Evolutionary conservation across 2,329 filamentous ascomycete species (phyloP).

Genomic region (Sclerotinia trifoliorum): DNA sequence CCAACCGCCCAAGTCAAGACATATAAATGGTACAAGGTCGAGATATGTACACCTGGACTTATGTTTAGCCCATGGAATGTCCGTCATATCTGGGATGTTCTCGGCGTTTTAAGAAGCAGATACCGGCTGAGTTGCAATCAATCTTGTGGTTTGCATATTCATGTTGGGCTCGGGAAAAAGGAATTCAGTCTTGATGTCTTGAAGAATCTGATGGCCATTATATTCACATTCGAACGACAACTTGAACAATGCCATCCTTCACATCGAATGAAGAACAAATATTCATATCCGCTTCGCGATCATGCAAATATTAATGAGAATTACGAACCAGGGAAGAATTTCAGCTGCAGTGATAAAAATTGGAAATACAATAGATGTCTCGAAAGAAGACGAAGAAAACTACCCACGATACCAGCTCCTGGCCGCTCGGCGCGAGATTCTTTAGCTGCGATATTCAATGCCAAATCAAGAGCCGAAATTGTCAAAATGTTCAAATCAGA

Average conservation of each 20-base stretch:
- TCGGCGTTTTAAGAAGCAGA: constrained; percentile 20
- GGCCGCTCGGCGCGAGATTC: neutral
- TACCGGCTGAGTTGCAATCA: constrained; percentile 34
- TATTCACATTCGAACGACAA: constrained; percentile 36
- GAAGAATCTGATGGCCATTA: constrained; percentile 36
- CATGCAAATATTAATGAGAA: constrained; percentile 3
- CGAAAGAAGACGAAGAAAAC: neutral
- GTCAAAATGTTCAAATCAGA: constrained; percentile 3
- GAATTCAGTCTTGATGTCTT: constrained; percentile 34
- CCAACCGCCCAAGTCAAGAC: neutral
- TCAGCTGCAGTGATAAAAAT: neutral
- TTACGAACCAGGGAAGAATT: constrained; percentile 3
- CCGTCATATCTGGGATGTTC: constrained; percentile 21
- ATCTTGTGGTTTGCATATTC: constrained; percentile 38
- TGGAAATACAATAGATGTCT: neutral
- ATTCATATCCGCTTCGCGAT: constrained; percentile 12
- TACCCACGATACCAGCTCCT: neutral
- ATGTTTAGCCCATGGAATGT: constrained; percentile 22
- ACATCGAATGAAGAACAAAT: constrained; percentile 4
- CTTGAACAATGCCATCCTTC: constrained; percentile 35
- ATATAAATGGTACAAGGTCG: constrained; percentile 26
- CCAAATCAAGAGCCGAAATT: constrained; percentile 2
- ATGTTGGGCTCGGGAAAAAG: constrained; percentile 36
- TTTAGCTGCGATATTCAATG: constrained; percentile 3
- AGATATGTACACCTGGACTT: constrained; percentile 29